Evolutionary conservation across 371 early-diverging fungal genomes (phyloP).

Genomic region (Mucor saturninus): DNA sequence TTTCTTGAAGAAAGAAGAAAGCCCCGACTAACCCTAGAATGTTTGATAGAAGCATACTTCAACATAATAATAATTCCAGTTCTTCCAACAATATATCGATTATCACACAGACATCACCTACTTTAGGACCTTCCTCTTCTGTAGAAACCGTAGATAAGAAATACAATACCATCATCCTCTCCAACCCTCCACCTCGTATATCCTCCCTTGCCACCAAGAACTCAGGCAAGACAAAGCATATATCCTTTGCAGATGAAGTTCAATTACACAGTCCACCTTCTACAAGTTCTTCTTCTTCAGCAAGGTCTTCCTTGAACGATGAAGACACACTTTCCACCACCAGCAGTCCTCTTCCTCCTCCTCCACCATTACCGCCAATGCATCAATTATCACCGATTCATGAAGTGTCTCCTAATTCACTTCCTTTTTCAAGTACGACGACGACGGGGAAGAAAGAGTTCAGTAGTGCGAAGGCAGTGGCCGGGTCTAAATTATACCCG

Average conservation of each 20-base stretch:
- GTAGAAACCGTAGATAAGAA: background rate
- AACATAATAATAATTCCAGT: background rate
- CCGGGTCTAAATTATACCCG: constrained; percentile 38
- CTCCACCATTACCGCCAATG: background rate
- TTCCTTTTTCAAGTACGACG: background rate
- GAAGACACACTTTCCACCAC: background rate
- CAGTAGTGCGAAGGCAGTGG: background rate
- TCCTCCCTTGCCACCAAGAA: constrained; percentile 15
- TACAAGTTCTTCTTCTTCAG: constrained; percentile 10
- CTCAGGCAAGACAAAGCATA: constrained; percentile 8
- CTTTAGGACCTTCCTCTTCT: constrained; percentile 5
- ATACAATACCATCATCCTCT: constrained; percentile 6
- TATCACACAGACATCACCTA: constrained; percentile 11
- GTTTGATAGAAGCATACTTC: constrained; percentile 9
- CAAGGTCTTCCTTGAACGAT: constrained; percentile 1
- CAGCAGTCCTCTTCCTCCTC: constrained; percentile 3
- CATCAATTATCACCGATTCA: constrained; percentile 11
- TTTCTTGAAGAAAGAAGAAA: too few species aligned
- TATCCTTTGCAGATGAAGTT: constrained; percentile 30
- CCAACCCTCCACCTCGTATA: constrained; percentile 30
- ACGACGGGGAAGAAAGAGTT: background rate
- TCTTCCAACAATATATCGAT: constrained; percentile 1
- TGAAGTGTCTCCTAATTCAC: background rate
- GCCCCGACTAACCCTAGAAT: background rate
- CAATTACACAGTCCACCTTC: constrained; percentile 4